Evolutionary conservation across 768 basidiomycete species (phyloP), one percentile per base, ranked within the genome.

Genomic region (Naematelia aurantialba): DNA sequence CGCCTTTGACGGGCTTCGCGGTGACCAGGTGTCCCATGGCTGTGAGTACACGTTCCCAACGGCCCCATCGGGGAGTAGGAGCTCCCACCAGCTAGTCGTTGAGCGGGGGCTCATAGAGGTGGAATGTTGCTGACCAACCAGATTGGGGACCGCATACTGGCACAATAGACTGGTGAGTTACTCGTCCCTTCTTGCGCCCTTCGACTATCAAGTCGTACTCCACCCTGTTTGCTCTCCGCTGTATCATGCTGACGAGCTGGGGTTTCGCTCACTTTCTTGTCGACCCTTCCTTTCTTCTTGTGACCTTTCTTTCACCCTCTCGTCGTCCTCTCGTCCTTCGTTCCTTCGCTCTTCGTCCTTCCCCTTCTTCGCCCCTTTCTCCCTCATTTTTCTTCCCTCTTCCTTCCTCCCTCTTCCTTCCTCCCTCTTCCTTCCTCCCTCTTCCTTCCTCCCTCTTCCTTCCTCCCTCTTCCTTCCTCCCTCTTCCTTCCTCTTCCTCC

Each of bases 101-200:
- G 19, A 14, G 29, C n/a, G n/a, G n/a, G n/a, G 5, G 4, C n/a
- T 19, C 10, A 11, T 2, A 19, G 34, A 44, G 8, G 34, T 22
- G 8, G 17, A 25, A 19, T 19, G 29, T 31, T 17, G 58, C 58
- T 59, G 51, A 56, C 42, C 24, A 31, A 2, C 2, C 47, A 76
- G 75, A 59, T 50, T 76, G 71, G 68, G 75, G 75, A 2, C 56
- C 63, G 29, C 75, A 76, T 58, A 74, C 75, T 2, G 60, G 65
- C 13, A 69, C 70, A 5, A 74, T 74, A 22, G 73, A 74, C 49
- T 72, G 75, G 72, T 68, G 25, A 31, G 66, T 59, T 19, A 13
- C 12, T 44, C 49, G 44, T 57, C n/a, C n/a, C n/a, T n/a, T n/a
- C n/a, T n/a, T n/a, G n/a, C n/a, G n/a, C n/a, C n/a, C n/a, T n/a